These are phyloP conservation scores for Nymphaea colorata DNA, from an alignment of 164 flowering plant genomes.

Conservation along the genomic window DNA sequence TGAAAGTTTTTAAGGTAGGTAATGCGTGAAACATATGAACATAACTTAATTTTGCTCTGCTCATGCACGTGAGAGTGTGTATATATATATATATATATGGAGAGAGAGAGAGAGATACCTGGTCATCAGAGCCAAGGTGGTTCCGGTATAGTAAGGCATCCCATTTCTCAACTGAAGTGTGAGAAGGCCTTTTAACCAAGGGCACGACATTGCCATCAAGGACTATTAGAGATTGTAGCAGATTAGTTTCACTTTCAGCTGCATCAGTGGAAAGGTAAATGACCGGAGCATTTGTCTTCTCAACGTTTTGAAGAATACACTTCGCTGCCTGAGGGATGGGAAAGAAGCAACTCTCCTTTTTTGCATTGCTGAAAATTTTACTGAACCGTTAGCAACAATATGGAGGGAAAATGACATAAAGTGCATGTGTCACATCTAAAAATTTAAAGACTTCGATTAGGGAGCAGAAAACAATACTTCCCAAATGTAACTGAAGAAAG, in stretches of 20 bases:
- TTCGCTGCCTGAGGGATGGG: conserved; percentile 97
- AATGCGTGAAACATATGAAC: no score
- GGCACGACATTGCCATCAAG: conserved; percentile 71
- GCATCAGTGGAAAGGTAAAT: conserved; percentile 98
- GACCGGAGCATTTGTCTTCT: conserved; percentile 70
- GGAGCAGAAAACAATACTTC: no score
- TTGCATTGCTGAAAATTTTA: conserved; percentile 59
- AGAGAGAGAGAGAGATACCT: conserved; percentile 29
- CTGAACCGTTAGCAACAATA: not conserved
- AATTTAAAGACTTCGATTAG: no score
- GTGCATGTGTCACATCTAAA: no score
- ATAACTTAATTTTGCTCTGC: no score
- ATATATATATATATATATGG: not conserved
- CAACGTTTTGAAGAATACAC: conserved; percentile 66
- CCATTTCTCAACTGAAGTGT: conserved; percentile 91
- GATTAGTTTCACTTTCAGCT: conserved; percentile 89
- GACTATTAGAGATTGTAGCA: conserved; percentile 61
- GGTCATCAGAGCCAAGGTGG: conserved; percentile 54
- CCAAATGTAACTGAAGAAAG: no score
- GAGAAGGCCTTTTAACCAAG: conserved; percentile 72
- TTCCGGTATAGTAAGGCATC: conserved; percentile 81
- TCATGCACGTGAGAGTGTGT: not conserved
- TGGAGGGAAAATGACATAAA: not conserved
- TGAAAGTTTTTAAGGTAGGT: no score
- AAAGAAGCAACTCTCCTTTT: conserved; percentile 80